Evolutionary conservation across 1,284 basidiomycete species (phyloP), one percentile per base, ranked within the genome.

Genomic region (Fomitiporia mediterranea): DNA sequence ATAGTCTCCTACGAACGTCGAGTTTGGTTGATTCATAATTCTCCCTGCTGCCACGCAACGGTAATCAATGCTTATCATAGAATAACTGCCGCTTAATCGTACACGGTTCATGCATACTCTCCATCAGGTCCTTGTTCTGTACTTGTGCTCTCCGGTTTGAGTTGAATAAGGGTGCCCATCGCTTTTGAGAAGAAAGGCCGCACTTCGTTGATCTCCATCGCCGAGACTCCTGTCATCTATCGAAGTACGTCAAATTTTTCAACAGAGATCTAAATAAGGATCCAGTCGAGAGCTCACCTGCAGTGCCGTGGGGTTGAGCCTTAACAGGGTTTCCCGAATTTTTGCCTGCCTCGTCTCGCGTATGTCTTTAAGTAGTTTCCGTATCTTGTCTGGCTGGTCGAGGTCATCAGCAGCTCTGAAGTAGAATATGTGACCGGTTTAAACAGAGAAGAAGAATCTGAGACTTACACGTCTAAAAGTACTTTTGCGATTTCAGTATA

Each of bases 341-440:
- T 99, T 99, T 27, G 92, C 88, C 69, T 98, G 96, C 43, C 96
- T 80, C 15, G 91, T 91, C 73, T 99, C 95, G 15, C 94, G 87
- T 32, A 99, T 78, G 68, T 98, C 94, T 70, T 98, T 96, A 39
- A 99, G 79, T 2, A 98, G 71, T 1, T 86, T 83, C 1, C 93
- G 82, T 15, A 99, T 75, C 61, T 82, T 85, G 54, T 94, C 91
- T 0, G 93, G 83, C 51, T 86, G 83, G 49, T 86, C 80, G 1
- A 98, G 72, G 64, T 99, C 95, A 66, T 98, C 94, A 5, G 90
- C 78, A 0, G 96, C 95, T 0, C 95, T 98, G 64, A 13, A 51
- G 55, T 25, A 11, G 38, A 37, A 34, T 23, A 32, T 17, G 4
- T 27, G 27, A 7, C 4, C 4, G 23, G 21, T n/a, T 38, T 35